Evolutionary conservation across 129 eudicot species (phyloP).

Genomic region (Centaurea solstitialis): DNA sequence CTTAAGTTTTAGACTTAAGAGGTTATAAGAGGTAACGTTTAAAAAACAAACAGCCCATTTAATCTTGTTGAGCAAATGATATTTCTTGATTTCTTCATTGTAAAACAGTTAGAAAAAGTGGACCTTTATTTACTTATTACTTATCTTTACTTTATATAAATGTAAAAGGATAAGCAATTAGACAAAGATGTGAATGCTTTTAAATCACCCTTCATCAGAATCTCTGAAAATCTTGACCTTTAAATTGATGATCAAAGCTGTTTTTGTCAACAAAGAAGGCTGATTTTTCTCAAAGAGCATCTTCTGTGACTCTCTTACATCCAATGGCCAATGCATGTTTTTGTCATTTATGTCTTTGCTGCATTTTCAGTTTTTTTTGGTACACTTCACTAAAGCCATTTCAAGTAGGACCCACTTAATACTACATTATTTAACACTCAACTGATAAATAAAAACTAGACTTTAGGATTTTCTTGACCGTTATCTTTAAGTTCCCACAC

Average conservation of each 20-base stretch:
- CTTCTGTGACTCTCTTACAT: slow-evolving; percentile 35
- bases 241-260: slow-evolving; percentile 42
- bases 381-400: slow-evolving; percentile 33
- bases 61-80: background rate
- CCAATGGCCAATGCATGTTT: slow-evolving; percentile 44
- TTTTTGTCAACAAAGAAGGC: slow-evolving; percentile 38
- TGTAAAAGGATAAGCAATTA: background rate
- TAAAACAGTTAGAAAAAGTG: background rate
- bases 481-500: too few relatives aligned
- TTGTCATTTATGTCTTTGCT: slow-evolving; percentile 38
- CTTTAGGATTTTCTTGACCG: background rate
- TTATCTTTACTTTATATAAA: background rate
- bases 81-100: background rate
- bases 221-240: slow-evolving; percentile 41
- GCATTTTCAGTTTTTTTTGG: slow-evolving; percentile 40
- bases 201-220: slow-evolving; percentile 13
- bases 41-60: too few relatives aligned
- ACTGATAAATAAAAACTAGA: background rate
- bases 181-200: slow-evolving; percentile 26
- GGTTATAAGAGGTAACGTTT: too few relatives aligned
- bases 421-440: background rate
- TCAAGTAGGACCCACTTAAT: slow-evolving; percentile 25
- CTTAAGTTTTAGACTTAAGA: too few relatives aligned
- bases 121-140: background rate
- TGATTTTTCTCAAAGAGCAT: slow-evolving; percentile 30